Evolutionary conservation across 1,139 yeast species (phyloP), one percentile per base, ranked within the genome.

Genomic region (Nakaseomyces bracarensis): DNA sequence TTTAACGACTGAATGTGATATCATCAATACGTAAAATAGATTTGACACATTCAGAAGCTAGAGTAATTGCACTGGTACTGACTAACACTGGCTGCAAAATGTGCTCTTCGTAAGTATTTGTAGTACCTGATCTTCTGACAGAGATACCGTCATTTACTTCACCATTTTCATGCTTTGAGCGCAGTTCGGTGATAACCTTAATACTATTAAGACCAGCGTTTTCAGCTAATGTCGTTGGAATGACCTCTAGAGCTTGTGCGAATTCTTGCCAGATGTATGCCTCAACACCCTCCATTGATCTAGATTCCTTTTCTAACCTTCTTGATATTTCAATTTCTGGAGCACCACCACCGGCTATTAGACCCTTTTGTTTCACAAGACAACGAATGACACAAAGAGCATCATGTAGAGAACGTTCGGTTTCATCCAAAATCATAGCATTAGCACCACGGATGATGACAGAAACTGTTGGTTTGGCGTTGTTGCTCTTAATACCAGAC

Each of bases 261-360:
- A 86, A 91, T 65, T 89, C 98, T 60, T 82, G 83, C 79, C 89
- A 91, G 55, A 95, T 93, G 55, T 87, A 81, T 43, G 94, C 93
- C 64, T 91, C 96, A 6, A 89, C 87, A 38, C 99, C 98, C 16
- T 86, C 75, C 50, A 85, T 70, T 38, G 77, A 69, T 48, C 82
- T 75, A 16, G 96, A 74, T 65, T 89, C 96, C 56, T 78, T 80
- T 64, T 77, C 71, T 54, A 91, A 68, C 20, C 78, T 77, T 56
- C 95, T 78, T 4, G 97, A 81, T 13, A 89, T 82, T 68, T 91
- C 98, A 53, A 91, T 79, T 68, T 91, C 99, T 38, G 98, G 96
- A 4, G 98, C 97, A 53, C 98, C 98, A 51, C 99, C 98, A 55
- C 99, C 99, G 11, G 97, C 96, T 66, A 91, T 86, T 58, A 91